Conservation (phyloP, 371 early-diverging fungal genomes). For the Sporodiniella umbellata region DNA sequence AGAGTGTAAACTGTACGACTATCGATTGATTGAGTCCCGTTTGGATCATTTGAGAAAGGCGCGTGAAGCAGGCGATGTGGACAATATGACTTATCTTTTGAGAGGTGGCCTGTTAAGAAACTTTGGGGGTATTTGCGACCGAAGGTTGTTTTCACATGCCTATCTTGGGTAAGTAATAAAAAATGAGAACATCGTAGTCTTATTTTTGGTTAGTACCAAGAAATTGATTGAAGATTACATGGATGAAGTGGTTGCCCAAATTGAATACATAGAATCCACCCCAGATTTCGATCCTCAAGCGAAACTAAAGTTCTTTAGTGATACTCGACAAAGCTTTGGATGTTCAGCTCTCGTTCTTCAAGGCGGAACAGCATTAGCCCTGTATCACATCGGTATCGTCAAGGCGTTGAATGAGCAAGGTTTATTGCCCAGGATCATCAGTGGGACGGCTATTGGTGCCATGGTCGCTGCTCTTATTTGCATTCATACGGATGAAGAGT, state of each 20-base stretch:
- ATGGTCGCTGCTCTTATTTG: slow-evolving; percentile 72
- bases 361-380: slow-evolving; percentile 65
- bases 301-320: slow-evolving; percentile 67
- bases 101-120: slow-evolving; percentile 66
- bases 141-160: slow-evolving; percentile 54
- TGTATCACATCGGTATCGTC: slow-evolving; percentile 75
- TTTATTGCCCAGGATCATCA: slow-evolving; percentile 67
- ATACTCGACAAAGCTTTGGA: slow-evolving; percentile 66
- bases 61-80: slow-evolving; percentile 49
- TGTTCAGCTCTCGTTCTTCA: slow-evolving; percentile 68
- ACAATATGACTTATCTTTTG: slow-evolving; percentile 58
- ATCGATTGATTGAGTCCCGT: slow-evolving; percentile 57
- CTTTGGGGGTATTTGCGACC: slow-evolving; percentile 71
- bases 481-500: slow-evolving; percentile 66
- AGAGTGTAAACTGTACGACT: slow-evolving; percentile 61
- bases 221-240: slow-evolving; percentile 69
- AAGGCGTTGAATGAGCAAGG: slow-evolving; percentile 65
- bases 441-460: slow-evolving; percentile 71
- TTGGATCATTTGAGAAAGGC: slow-evolving; percentile 53
- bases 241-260: slow-evolving; percentile 56
- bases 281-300: slow-evolving; percentile 49
- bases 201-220: slow-evolving; percentile 52
- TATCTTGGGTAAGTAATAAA: slow-evolving; percentile 45
- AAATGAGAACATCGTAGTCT: not conserved
- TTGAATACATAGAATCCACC: slow-evolving; percentile 56